Evolutionary conservation across 2,329 filamentous ascomycete genomes (phyloP).

Genomic region (Sclerotinia borealis): DNA sequence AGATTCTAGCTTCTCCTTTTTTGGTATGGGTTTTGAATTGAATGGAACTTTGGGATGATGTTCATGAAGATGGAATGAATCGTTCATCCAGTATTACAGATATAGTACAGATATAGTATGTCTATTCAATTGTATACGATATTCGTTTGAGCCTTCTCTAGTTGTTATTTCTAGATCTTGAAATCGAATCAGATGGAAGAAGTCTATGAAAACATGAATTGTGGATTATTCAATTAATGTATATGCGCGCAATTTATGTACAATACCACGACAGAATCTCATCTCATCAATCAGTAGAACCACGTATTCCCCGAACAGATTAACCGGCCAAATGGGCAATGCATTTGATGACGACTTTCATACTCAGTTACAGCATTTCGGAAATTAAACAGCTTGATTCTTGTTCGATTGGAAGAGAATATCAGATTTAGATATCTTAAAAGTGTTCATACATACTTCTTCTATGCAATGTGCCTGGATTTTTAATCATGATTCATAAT

Average conservation of each 20-base stretch:
- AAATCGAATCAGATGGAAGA: not conserved
- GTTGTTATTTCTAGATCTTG: not conserved
- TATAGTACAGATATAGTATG: too few relatives aligned
- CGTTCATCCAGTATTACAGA: not conserved
- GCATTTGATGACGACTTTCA: not conserved
- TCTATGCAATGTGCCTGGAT: not conserved
- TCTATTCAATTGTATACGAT: not conserved
- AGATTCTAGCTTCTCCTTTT: not conserved
- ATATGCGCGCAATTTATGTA: constrained; percentile 1
- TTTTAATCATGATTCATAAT: constrained; percentile 2
- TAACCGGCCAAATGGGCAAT: not conserved
- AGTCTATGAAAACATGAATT: not conserved
- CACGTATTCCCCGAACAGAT: not conserved
- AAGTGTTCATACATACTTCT: not conserved
- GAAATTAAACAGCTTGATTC: not conserved
- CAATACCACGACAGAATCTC: not conserved
- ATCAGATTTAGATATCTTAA: not conserved
- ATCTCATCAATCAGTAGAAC: not conserved
- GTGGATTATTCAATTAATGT: not conserved
- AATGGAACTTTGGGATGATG: not conserved
- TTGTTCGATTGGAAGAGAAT: not conserved
- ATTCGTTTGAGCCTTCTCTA: not conserved
- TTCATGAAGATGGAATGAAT: not conserved
- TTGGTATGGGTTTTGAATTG: not conserved
- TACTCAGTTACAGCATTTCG: not conserved